Evolutionary conservation across 345 rosid species (phyloP).

Genomic region (Laguncularia racemosa): DNA sequence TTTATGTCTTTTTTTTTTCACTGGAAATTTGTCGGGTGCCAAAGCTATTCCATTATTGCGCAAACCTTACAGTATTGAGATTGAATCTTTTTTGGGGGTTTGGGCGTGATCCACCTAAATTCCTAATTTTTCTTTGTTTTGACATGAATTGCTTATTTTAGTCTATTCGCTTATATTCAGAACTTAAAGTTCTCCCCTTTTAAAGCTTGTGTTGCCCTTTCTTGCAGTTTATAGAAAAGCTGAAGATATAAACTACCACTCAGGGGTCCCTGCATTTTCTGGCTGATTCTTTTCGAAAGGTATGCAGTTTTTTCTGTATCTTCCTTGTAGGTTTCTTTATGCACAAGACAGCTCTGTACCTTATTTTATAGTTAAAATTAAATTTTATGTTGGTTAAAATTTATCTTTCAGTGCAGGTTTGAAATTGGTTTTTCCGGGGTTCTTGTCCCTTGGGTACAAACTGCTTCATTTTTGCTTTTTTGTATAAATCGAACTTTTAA

Average conservation of each 20-base stretch:
- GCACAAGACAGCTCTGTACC: background rate
- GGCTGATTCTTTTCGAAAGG: constrained; percentile 95
- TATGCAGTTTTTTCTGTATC: constrained; percentile 16
- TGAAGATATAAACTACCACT: constrained; percentile 96
- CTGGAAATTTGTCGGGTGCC: background rate
- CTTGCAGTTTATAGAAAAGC: constrained; percentile 82
- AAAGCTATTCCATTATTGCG: background rate
- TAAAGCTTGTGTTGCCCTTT: background rate
- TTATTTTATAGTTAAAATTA: constrained; percentile 3
- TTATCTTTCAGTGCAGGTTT: constrained; percentile 89
- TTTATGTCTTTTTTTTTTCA: background rate
- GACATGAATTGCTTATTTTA: too few relatives aligned
- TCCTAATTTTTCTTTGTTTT: too few relatives aligned
- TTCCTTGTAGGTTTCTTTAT: constrained; percentile 1
- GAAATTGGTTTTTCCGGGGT: constrained; percentile 93
- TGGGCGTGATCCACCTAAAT: too few relatives aligned
- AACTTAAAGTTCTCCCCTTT: too few relatives aligned
- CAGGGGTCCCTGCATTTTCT: constrained; percentile 89
- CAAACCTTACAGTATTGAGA: too few relatives aligned
- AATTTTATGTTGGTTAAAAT: constrained; percentile 27
- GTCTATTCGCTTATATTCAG: too few relatives aligned
- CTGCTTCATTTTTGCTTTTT: constrained; percentile 8
- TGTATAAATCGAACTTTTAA: background rate
- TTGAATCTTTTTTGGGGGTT: too few relatives aligned
- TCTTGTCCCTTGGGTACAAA: constrained; percentile 81